Evolutionary conservation across 257 asterid species (phyloP), one percentile per base, ranked within the genome.

Genomic region (Nicotiana tomentosiformis): DNA sequence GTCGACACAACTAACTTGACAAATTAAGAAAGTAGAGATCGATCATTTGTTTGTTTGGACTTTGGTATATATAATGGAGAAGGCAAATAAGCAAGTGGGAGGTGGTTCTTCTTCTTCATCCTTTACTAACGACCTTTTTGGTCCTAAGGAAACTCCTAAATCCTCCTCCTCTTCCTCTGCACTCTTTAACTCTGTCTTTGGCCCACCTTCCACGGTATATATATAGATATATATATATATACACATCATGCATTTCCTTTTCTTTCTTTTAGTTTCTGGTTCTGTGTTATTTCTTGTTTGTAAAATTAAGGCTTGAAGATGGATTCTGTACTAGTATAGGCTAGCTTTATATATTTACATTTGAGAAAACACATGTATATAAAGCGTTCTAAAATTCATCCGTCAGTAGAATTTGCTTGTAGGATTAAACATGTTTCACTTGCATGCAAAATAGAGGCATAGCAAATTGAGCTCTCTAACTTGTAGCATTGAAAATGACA

Each of bases 111-210:
- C 93, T 10, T 86, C 78, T 1, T 74, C 94, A 18, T 88, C 94
- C 80, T 90, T 93, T 70, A 84, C 95, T 4, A 83, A 53, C 20
- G 95, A 93, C 81, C 89, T 92, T 1, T 93, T 93, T 86, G 98
- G 98, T 79, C 94, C 97, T 2, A 91, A 89, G 77, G 91, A 93
- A 26, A 56, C 76, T 0, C 20, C 61, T 0, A 61, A 58, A 35
- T 23, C 82, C 0, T 84, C 51, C 12, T 43, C 51, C 0, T 43
- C 51, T 9, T 43, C 51, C 51, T 43, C 51, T 43, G 12, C 85
- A 18, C 88, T 79, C 83, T 94, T 93, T 80, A 91, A 87, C 14
- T 86, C 97, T 14, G 85, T 94, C 82, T 93, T 94, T 82, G 96
- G 92, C 10, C 93, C 96, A 68, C 85, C 92, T 35, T 76, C 91